Evolutionary conservation across 2,329 filamentous ascomycete species (phyloP).

Genomic region (Diaporthe humulicola): DNA sequence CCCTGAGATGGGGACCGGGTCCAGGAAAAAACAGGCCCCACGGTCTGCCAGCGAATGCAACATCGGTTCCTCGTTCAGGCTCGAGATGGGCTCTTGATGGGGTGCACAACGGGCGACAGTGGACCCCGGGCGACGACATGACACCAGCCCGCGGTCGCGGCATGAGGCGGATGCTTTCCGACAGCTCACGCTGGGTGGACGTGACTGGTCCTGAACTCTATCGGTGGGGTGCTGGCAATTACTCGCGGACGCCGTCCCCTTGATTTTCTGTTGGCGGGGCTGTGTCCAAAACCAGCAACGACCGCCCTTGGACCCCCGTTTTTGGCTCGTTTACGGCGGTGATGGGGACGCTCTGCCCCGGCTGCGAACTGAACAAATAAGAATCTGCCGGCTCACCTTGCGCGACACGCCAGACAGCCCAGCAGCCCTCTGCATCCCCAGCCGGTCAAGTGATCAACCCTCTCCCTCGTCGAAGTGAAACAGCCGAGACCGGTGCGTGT

Average conservation of each 20-base stretch:
- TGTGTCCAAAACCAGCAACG: constrained; percentile 35
- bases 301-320: constrained; percentile 26
- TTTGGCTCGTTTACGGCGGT: constrained; percentile 26
- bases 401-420: background rate
- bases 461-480: constrained; percentile 19
- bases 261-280: constrained; percentile 19
- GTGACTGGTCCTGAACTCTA: constrained; percentile 34
- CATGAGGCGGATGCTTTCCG: constrained; percentile 39
- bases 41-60: background rate
- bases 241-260: constrained; percentile 28
- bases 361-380: constrained; percentile 17
- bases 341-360: constrained; percentile 16
- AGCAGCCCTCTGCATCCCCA: constrained; percentile 8
- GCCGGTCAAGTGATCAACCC: constrained; percentile 23
- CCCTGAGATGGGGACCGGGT: background rate
- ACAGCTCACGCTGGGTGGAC: constrained; percentile 28
- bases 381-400: constrained; percentile 31
- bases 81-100: background rate
- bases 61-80: background rate
- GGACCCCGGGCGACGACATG: constrained; percentile 12
- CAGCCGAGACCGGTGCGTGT: constrained; percentile 16
- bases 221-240: constrained; percentile 33
- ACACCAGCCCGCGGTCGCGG: constrained; percentile 26
- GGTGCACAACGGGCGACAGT: constrained; percentile 25
- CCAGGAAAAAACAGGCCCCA: constrained; percentile 11